phyloP scores from a whole-genome alignment of 2,329 filamentous ascomycete genomes.

The Daldinia sp. region DNA sequence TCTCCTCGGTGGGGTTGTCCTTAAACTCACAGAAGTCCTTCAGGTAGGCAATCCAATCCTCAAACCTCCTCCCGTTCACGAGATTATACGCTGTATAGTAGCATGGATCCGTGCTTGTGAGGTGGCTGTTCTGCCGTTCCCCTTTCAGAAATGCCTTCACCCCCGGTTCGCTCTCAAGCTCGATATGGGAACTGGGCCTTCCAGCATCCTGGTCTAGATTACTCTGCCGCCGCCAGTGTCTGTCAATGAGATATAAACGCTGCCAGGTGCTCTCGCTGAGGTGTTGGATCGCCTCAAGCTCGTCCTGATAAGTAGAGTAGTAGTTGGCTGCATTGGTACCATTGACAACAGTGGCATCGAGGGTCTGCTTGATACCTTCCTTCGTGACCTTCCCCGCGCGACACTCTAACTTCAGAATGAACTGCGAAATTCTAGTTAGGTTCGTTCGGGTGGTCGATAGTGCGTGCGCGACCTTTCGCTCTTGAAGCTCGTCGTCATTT shows the following conservation, averaged over 20 bases:
- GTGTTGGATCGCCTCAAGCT: slow-evolving; percentile 44
- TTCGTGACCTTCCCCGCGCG: slow-evolving; percentile 47
- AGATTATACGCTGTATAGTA: slow-evolving; percentile 45
- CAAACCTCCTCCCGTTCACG: slow-evolving; percentile 32
- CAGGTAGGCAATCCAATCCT: slow-evolving; percentile 45
- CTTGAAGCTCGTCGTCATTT: slow-evolving; percentile 30
- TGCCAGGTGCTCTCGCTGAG: slow-evolving; percentile 42
- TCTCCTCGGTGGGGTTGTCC: slow-evolving; percentile 41
- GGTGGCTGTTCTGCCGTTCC: slow-evolving; percentile 36
- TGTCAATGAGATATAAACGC: slow-evolving; percentile 46
- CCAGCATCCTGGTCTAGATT: slow-evolving; percentile 29
- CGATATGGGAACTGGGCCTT: slow-evolving; percentile 28
- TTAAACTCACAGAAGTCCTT: slow-evolving; percentile 33
- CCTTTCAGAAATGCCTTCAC: slow-evolving; percentile 43
- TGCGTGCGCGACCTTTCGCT: slow-evolving; percentile 36
- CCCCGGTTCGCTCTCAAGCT: slow-evolving; percentile 40
- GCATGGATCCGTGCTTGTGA: slow-evolving; percentile 40
- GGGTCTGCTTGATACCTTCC: slow-evolving; percentile 47
- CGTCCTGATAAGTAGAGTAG: slow-evolving; percentile 20
- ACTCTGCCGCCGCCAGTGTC: slow-evolving; percentile 40
- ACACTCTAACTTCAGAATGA: slow-evolving; percentile 50
- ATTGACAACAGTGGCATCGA: slow-evolving; percentile 46
- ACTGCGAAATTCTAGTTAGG: slow-evolving; percentile 47
- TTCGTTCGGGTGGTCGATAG: slow-evolving; percentile 42
- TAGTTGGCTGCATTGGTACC: slow-evolving; percentile 25